Conservation (phyloP, 2,329 filamentous ascomycete genomes). For the Cylindrodendrum hubeiense region DNA sequence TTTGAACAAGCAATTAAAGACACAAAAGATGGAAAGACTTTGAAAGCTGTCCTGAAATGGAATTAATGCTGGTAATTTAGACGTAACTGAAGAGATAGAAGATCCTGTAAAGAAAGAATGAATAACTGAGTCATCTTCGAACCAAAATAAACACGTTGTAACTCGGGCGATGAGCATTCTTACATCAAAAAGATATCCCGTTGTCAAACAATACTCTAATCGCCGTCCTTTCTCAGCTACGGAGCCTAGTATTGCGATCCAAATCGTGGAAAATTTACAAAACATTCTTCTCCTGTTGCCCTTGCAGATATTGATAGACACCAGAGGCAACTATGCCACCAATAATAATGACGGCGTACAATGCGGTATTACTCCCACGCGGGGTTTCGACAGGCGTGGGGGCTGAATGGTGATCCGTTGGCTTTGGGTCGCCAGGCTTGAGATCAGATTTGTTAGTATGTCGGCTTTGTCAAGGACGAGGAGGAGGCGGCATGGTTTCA, state of each 20-base stretch:
- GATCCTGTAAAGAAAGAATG: neutral
- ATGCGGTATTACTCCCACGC: neutral
- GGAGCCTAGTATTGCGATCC: neutral
- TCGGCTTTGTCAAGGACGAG: neutral
- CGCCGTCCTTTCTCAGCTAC: neutral
- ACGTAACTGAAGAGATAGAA: neutral
- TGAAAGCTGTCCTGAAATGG: constrained; percentile 23
- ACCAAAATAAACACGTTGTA: neutral
- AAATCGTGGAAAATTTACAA: neutral
- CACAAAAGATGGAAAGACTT: constrained; percentile 15
- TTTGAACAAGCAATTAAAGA: constrained; percentile 14
- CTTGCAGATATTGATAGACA: constrained; percentile 5
- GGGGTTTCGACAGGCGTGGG: neutral
- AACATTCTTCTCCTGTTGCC: neutral
- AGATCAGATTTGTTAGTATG: neutral
- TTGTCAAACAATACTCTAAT: neutral
- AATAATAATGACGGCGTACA: neutral
- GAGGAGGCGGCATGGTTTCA: neutral
- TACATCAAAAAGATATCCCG: neutral
- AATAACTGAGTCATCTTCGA: neutral
- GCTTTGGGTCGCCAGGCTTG: constrained; percentile 10
- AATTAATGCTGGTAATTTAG: constrained; percentile 41
- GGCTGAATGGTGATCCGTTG: neutral
- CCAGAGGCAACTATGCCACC: neutral
- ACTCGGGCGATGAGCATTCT: neutral